Evolutionary conservation across 495 filamentous ascomycete genomes (phyloP).

Genomic region (Neurospora sp.): DNA sequence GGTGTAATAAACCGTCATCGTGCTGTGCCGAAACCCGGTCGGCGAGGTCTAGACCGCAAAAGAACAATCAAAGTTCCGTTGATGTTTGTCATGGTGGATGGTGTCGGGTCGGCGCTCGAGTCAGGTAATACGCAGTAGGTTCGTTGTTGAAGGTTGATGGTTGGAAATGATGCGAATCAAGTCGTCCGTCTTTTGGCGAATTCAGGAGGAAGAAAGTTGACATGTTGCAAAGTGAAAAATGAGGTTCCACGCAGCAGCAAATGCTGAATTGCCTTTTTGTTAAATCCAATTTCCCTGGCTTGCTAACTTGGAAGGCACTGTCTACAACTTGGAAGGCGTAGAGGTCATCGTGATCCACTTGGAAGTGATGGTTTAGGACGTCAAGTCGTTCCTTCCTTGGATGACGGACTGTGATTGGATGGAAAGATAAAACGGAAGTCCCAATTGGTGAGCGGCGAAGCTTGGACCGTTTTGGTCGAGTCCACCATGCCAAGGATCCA

Average conservation of each 20-base stretch:
- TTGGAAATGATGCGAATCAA: neutral
- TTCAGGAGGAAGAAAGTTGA: neutral
- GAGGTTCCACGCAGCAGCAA: neutral
- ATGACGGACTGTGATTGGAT: neutral
- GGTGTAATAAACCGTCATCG: neutral
- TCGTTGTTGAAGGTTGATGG: neutral
- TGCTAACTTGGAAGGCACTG: neutral
- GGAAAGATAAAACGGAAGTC: neutral
- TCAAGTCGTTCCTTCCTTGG: neutral
- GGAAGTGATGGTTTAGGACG: neutral
- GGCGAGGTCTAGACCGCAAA: neutral
- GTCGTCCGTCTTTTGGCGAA: neutral
- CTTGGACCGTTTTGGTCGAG: neutral
- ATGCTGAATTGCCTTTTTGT: neutral
- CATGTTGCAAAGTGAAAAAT: neutral
- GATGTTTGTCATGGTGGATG: neutral
- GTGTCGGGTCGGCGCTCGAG: neutral
- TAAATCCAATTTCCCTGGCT: neutral
- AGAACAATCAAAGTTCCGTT: neutral
- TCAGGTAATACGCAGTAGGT: neutral
- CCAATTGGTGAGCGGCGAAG: neutral
- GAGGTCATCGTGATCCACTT: neutral
- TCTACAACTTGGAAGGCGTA: neutral
- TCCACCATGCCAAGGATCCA: slow-evolving; percentile 2
- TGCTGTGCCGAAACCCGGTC: neutral